A percentile compares a stretch with the other conserved stretches of the same genome.
These are phyloP conservation scores for Backusella psychrophila DNA, from an alignment of 192 early-diverging fungal genomes.

Conservation along the genomic window DNA sequence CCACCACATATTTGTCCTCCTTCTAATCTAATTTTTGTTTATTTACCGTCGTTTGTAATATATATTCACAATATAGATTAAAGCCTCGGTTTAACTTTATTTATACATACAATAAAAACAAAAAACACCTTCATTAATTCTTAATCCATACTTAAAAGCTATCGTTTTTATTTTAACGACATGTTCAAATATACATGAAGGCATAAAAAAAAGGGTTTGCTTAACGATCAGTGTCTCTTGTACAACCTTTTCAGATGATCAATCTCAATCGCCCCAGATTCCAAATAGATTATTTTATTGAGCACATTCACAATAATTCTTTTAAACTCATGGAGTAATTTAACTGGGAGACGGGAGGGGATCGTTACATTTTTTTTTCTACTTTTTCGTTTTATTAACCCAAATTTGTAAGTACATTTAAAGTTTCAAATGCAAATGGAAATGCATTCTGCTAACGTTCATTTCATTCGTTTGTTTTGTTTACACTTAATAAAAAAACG, in stretches of 20 bases:
- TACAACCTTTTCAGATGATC: neutral
- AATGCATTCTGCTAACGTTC: neutral
- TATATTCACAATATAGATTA: neutral
- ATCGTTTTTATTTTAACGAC: neutral
- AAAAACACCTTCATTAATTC: neutral
- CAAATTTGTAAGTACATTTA: neutral
- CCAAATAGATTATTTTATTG: neutral
- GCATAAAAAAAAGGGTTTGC: neutral
- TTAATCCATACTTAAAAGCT: neutral
- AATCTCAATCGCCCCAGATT: neutral
- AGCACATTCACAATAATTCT: neutral
- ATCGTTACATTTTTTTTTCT: neutral
- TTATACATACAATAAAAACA: neutral
- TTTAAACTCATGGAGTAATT: neutral
- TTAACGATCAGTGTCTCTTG: neutral
- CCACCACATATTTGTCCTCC: neutral
- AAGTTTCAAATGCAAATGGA: neutral
- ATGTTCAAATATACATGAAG: neutral
- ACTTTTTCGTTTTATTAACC: neutral
- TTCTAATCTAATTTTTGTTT: neutral
- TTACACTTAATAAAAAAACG: neutral
- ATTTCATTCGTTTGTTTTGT: neutral
- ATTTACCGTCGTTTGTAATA: neutral
- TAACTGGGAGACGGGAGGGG: neutral
- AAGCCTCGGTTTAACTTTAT: neutral